These are phyloP conservation scores for Centella asiatica DNA, from an alignment of 129 eudicot genomes.

Conservation along the genomic window DNA sequence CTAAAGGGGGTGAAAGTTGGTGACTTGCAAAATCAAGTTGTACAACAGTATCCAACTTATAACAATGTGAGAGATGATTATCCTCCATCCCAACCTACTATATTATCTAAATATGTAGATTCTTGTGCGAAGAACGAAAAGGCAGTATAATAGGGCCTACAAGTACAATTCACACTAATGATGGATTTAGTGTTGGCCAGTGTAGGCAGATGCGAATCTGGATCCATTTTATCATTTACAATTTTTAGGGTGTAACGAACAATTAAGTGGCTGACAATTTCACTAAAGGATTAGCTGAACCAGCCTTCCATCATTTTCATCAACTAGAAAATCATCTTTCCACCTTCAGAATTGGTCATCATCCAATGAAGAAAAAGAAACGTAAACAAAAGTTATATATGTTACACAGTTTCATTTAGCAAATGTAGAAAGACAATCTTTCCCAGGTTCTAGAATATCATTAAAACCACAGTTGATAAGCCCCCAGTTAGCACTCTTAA, in stretches of 20 bases:
- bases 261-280: too few species aligned
- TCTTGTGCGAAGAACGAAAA: not conserved
- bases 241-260: not conserved
- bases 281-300: too few species aligned
- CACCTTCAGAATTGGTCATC: not conserved
- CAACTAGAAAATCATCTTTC: too few species aligned
- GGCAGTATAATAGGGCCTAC: not conserved
- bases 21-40: not conserved
- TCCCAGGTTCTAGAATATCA: not conserved
- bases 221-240: not conserved
- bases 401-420: too few species aligned
- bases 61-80: not conserved
- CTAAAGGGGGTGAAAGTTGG: not conserved
- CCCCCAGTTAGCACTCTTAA: not conserved
- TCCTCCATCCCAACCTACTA: too few species aligned
- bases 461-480: not conserved
- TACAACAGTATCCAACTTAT: not conserved
- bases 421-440: too few species aligned
- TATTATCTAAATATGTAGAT: not conserved
- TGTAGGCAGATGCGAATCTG: not conserved
- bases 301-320: too few species aligned
- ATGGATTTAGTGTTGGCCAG: not conserved
- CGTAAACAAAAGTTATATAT: too few species aligned
- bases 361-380: not conserved
- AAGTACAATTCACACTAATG: not conserved